phyloP scores from a whole-genome alignment of 495 filamentous ascomycete genomes.

The Xylaria nigripes region DNA sequence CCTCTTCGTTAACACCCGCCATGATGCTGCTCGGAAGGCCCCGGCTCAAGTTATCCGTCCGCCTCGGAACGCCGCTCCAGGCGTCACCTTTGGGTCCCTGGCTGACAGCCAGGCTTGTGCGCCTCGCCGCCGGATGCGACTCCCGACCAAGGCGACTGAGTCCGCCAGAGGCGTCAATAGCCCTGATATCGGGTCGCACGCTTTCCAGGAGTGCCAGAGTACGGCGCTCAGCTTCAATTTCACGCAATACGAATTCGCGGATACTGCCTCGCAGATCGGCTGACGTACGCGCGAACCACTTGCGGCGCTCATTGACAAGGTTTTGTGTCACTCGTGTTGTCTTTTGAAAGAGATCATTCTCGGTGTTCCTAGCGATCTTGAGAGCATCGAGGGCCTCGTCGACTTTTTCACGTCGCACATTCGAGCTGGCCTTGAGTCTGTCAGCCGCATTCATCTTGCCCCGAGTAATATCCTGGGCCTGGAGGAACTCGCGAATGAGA shows the following conservation, averaged over 20 bases:
- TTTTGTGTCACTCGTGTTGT: constrained; percentile 82
- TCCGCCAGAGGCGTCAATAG: constrained; percentile 84
- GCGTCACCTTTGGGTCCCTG: constrained; percentile 95
- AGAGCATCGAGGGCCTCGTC: constrained; percentile 88
- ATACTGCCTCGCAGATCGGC: constrained; percentile 70
- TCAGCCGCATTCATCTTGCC: constrained; percentile 78
- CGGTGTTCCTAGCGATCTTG: constrained; percentile 74
- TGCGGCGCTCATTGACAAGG: constrained; percentile 77
- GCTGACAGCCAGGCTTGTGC: constrained; percentile 69
- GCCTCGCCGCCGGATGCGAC: constrained; percentile 64
- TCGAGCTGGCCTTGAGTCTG: constrained; percentile 73
- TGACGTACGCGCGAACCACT: constrained; percentile 84
- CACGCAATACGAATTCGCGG: constrained; percentile 84
- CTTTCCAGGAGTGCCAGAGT: constrained; percentile 86
- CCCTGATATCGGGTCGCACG: constrained; percentile 84
- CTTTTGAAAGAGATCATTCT: constrained; percentile 71
- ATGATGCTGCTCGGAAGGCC: constrained; percentile 66
- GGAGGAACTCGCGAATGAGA: constrained; percentile 84
- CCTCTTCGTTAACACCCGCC: constrained; percentile 36
- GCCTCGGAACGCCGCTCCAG: constrained; percentile 88
- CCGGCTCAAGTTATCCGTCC: constrained; percentile 65
- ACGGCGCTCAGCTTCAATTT: constrained; percentile 92
- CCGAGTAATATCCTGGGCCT: constrained; percentile 73
- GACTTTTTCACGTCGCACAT: constrained; percentile 84
- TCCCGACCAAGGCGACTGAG: constrained; percentile 84